Evolutionary conservation across 768 basidiomycete genomes (phyloP).

Genomic region (Udeniomyces megalosporus): DNA sequence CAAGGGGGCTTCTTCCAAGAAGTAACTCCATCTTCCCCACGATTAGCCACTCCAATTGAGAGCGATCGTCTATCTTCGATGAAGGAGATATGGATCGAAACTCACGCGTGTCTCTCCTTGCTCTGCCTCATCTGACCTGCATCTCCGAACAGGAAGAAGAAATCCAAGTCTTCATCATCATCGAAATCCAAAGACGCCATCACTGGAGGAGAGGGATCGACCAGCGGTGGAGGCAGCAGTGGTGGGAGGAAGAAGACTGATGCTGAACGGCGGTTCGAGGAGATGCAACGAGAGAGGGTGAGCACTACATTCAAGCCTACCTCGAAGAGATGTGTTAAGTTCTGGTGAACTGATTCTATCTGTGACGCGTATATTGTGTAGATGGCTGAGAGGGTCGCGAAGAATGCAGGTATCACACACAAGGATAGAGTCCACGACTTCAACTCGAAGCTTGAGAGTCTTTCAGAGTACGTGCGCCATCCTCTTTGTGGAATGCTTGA

Average conservation of each 20-base stretch:
- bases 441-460: conserved; percentile 64
- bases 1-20: conserved; percentile 49
- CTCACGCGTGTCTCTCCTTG: background rate
- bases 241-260: conserved; percentile 50
- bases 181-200: conserved; percentile 36
- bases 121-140: background rate
- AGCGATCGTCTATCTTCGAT: conserved; percentile 34
- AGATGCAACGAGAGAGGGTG: conserved; percentile 67
- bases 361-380: conserved; percentile 29
- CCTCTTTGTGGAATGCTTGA: background rate
- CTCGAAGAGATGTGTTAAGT: no score
- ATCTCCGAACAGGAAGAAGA: conserved; percentile 58
- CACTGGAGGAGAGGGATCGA: conserved; percentile 30
- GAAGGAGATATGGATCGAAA: conserved; percentile 40
- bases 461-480: conserved; percentile 52
- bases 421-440: conserved; percentile 88
- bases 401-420: conserved; percentile 67
- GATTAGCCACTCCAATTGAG: no score
- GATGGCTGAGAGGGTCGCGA: conserved; percentile 59
- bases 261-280: conserved; percentile 74
- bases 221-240: conserved; percentile 37
- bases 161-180: conserved; percentile 48
- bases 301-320: no score
- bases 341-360: no score
- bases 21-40: no score